These are phyloP conservation scores for Fusarium austroafricanum DNA, from an alignment of 2,329 filamentous ascomycete species.

Conservation along the genomic window DNA sequence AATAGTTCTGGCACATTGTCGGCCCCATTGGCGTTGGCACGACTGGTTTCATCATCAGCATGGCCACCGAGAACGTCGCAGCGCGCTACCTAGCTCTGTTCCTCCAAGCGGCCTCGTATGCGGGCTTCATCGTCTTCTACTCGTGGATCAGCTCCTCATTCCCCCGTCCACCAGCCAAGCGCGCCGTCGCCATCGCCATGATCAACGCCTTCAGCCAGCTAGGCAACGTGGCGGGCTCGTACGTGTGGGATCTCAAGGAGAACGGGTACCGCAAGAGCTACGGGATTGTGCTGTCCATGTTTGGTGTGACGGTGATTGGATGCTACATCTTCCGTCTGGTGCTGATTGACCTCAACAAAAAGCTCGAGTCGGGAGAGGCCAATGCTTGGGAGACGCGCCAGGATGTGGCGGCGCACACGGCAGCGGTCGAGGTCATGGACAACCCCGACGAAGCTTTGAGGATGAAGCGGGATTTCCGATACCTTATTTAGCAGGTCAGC, in stretches of 20 bases:
- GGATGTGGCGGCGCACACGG: constrained; percentile 56
- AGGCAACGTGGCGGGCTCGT: constrained; percentile 70
- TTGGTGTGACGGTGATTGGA: constrained; percentile 66
- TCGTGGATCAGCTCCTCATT: constrained; percentile 69
- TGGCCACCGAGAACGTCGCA: constrained; percentile 66
- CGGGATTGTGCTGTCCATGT: constrained; percentile 73
- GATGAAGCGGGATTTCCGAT: constrained; percentile 61
- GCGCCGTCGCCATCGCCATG: constrained; percentile 69
- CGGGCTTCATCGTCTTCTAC: constrained; percentile 68
- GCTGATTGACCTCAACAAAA: constrained; percentile 59
- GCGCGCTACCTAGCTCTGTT: constrained; percentile 71
- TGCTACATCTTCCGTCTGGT: constrained; percentile 62
- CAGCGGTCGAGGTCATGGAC: constrained; percentile 53
- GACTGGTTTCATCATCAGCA: constrained; percentile 69
- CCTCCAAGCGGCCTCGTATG: constrained; percentile 68
- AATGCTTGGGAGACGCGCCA: constrained; percentile 50
- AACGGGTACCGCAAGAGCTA: constrained; percentile 74
- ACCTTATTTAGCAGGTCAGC: constrained; percentile 53
- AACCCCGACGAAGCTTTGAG: constrained; percentile 58
- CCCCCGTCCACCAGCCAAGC: constrained; percentile 69
- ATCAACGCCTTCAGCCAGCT: constrained; percentile 70
- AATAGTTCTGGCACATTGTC: constrained; percentile 68
- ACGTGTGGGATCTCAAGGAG: constrained; percentile 70
- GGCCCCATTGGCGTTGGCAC: constrained; percentile 65
- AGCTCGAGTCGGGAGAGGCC: constrained; percentile 58